Evolutionary conservation across 1,284 basidiomycete species (phyloP), one percentile per base, ranked within the genome.

Genomic region (Peniophora sp.): DNA sequence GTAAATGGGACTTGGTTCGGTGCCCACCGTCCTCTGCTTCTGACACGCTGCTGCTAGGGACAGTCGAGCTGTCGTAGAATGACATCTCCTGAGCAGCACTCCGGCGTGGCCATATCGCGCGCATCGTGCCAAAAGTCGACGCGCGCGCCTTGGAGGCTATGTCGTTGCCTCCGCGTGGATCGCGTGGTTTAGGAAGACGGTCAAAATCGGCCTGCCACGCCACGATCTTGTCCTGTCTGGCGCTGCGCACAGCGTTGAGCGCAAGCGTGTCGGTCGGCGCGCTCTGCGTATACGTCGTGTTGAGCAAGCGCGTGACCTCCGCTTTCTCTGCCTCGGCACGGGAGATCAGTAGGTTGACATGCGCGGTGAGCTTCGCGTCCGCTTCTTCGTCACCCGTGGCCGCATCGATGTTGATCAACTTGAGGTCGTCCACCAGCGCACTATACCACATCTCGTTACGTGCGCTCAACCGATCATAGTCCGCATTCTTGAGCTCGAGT

Each of bases 221-320:
- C n/a, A 97, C 92, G 49, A 97, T 93, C 66, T 89, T 90, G 62
- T 97, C 92, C 68, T 97, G 95, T 41, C 95, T 77, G 52, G 85
- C 84, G 2, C 90, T 83, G 46, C 94, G 83, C 6, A 96, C 91
- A 53, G 84, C 81, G 58, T 96, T 98, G 53, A 98, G 75, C 45
- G 86, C 89, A 38, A 97, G 77, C 1, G 93, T 95, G 63, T 97
- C 92, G 16, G 83, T 90, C 46, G 87, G 79, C 0, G 82, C 65
- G 0, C 92, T 87, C 54, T 91, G 83, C 58, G 78, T 80, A 68
- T 97, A 97, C 10, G 90, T 79, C 50, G 78, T 72, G 53, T 93
- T 88, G 53, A 97, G 83, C 45, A 91, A 70, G 14, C 75, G 74
- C 50, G 81, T 74, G 55, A 97, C 84, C 56, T 92, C 88, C 48